These are phyloP conservation scores for Tetradesmus obliquus DNA, from an alignment of 139 green algal genomes.

Conservation along the genomic window DNA sequence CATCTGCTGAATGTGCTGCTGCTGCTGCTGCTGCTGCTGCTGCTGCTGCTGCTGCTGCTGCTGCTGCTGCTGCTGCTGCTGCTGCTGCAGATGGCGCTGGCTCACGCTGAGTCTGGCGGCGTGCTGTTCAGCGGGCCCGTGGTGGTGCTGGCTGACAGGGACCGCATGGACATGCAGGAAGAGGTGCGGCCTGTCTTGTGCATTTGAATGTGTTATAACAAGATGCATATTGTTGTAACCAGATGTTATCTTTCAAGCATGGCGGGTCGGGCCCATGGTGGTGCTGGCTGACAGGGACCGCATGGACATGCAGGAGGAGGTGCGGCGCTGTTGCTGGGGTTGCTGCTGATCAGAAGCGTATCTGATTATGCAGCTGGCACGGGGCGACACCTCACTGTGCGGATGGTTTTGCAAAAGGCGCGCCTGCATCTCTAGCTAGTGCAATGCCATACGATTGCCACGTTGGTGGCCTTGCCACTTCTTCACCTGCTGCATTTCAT, in stretches of 20 bases:
- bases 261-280: conserved; percentile 44
- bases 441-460: no score
- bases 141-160: conserved; percentile 59
- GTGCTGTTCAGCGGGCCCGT: conserved; percentile 46
- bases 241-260: no score
- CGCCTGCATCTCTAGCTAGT: no score
- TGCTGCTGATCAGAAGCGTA: no score
- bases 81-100: not conserved
- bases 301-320: conserved; percentile 45
- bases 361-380: no score
- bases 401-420: no score
- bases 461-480: no score
- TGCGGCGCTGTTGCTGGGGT: not conserved
- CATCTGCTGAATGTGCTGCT: not conserved
- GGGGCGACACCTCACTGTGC: no score
- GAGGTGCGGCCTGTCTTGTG: not conserved
- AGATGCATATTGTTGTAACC: not conserved
- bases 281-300: conserved; percentile 57
- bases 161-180: conserved; percentile 51
- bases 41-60: not conserved
- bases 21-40: not conserved
- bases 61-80: not conserved
- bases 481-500: no score
- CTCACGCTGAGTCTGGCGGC: not conserved
- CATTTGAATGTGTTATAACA: not conserved